Conservation (phyloP, 2,329 filamentous ascomycete genomes). For the Xylariaceae sp. region DNA sequence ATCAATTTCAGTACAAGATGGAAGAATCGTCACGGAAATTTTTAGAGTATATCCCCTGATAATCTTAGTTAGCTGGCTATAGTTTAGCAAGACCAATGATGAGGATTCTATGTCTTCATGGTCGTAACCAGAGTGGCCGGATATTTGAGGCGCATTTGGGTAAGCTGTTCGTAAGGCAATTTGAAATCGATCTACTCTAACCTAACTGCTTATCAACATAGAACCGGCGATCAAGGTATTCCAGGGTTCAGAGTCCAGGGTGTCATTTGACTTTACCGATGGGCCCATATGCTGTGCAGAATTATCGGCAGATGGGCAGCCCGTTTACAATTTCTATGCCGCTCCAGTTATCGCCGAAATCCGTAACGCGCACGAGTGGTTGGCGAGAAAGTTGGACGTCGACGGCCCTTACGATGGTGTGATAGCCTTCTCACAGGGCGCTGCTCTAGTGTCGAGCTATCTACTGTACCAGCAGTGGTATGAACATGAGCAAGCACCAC, state of each 20-base stretch:
- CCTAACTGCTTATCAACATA: slow-evolving; percentile 8
- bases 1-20: neutral
- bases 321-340: slow-evolving; percentile 30
- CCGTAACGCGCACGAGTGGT: slow-evolving; percentile 43
- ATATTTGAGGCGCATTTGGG: slow-evolving; percentile 26
- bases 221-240: neutral
- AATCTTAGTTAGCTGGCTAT: neutral
- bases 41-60: neutral
- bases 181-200: neutral
- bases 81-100: slow-evolving; percentile 9
- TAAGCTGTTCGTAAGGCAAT: slow-evolving; percentile 6
- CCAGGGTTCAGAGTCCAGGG: slow-evolving; percentile 12
- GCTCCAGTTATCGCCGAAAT: slow-evolving; percentile 36
- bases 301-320: slow-evolving; percentile 6
- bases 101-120: slow-evolving; percentile 33
- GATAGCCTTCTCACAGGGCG: slow-evolving; percentile 41
- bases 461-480: slow-evolving; percentile 47
- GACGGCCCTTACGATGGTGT: slow-evolving; percentile 39
- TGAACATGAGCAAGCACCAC: slow-evolving; percentile 33
- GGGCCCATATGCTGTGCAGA: slow-evolving; percentile 24
- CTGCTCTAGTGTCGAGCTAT: slow-evolving; percentile 46
- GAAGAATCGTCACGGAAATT: neutral
- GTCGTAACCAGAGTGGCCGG: slow-evolving; percentile 16
- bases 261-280: slow-evolving; percentile 34
- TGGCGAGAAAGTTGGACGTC: slow-evolving; percentile 41